Evolutionary conservation across 2,329 filamentous ascomycete species (phyloP), one percentile per base, ranked within the genome.

Genomic region (Verticillium albo-atrum): DNA sequence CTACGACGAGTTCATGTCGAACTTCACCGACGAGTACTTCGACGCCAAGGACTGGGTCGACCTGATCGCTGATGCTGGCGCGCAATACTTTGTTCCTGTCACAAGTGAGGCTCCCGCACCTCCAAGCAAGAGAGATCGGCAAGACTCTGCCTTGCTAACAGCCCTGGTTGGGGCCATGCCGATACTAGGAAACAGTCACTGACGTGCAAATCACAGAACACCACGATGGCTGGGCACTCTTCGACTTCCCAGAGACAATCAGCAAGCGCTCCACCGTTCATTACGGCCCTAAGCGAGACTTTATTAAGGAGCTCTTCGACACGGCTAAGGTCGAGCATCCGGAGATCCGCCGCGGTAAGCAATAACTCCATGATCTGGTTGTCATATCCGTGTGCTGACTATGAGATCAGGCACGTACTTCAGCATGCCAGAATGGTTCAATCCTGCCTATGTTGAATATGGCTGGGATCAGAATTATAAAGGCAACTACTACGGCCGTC

Each of bases 371-470:
- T 32, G 30, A 12, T 32, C 30, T 6, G 6, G 30, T 6, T 12
- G 6, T 32, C 12, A 12, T 6, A 12, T 6, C 30, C 12, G 30
- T 32, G 30, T 32, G 12, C 12, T 32, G 30, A 12, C 30, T 32
- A 12, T 32, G 6, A 75, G 77, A 0, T 68, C 67, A 14, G 79
- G 77, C 23, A 78, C 77, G 0, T 82, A 81, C 66, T 81, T 80
- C 66, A 77, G 74, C 35, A 69, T 82, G 15, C 78, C 78, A 1
- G 79, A 81, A 65, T 81, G 78, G 77, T 82, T 75, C 67, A 79
- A 81, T 62, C 77, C 77, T 0, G 72, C 75, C 55, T 82, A 73
- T 59, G 74, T 68, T 1, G 71, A 72, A 0, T 79, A 79, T 61
- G 78, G 77, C 10, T 79, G 77, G 63, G 70, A 71, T 35, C 74